Base-by-base conservation (phyloP, 1,139 yeast genomes). In the Taphrina communis region DNA sequence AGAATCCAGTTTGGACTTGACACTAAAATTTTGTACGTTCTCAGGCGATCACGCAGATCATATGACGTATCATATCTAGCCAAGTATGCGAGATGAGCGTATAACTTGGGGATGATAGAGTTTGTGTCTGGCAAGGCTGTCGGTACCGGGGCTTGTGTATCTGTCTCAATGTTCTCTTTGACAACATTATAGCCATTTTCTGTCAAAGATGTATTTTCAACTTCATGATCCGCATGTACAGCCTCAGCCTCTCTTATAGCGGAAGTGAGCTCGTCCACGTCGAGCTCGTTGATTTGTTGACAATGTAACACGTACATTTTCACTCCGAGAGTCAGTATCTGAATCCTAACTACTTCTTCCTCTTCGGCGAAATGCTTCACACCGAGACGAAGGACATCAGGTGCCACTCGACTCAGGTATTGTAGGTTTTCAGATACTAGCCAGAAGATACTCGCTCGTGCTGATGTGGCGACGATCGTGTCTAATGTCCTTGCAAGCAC, bases 371-470 rank as follows among this genome's bases (percentile, higher is more conserved):
- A 90, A 2, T 76, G 78, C 55, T 82, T 82, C n/a, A 88, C 78
- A 55, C 89, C 78, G 8, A 79, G 78, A 67, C 97, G 82, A 69
- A 92, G 80, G 0, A 91, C 85, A 76, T 94, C 97, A 0, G 96
- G 95, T 0, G 91, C 91, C 60, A 89, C 82, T 35, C 78, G 78
- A n/a, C 83, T 82, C 14, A 76, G 73, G 11, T 80, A 74, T 0
- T 78, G 77, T 0, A 83, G 77, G 75, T 89, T 88, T 75, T 94
- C 98, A 1, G 98, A 97, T 58, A 94, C 85, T 12, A 93, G 83
- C 98, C 98, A 95, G 19, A 94, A 83, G 25, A 92, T 87, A 69
- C 95, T 89, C 0, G 96, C 92, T 72, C 87, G 85, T 0, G 98
- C 97, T 19, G 73, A 72, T 1, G 77, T 71, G 9, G 74, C 76